phyloP scores from a whole-genome alignment of 345 rosid species.

The Ceriops zippeliana region DNA sequence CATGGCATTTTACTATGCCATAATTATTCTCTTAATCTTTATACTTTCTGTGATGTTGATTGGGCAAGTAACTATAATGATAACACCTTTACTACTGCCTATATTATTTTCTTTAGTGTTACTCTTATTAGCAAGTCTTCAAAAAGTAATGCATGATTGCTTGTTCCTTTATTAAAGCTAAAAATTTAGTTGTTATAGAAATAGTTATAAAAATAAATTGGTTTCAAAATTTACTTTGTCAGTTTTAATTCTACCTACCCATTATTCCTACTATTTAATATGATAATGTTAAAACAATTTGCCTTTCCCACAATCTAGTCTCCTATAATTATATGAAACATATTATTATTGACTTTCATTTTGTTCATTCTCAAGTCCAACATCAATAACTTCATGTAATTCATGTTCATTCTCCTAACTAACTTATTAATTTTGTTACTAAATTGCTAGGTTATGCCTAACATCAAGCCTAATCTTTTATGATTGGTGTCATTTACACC shows the following conservation, averaged over 20 bases:
- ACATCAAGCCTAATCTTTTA: too few relatives aligned
- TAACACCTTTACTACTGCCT: background rate
- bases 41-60: background rate
- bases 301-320: accelerated
- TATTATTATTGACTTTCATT: background rate
- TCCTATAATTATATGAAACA: background rate
- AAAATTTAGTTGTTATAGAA: background rate
- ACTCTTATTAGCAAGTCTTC: background rate
- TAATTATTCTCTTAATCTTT: background rate
- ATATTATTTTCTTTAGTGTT: background rate
- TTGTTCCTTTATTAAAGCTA: background rate
- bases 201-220: background rate
- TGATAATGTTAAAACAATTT: background rate
- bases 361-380: background rate
- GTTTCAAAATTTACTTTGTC: background rate
- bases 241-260: background rate
- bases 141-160: background rate
- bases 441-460: background rate
- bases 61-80: too few relatives aligned
- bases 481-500: too few relatives aligned
- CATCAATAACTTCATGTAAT: background rate
- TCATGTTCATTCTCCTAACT: background rate
- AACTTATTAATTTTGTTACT: background rate
- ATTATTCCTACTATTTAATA: background rate
- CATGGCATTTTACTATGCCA: background rate